Conservation (phyloP, 345 rosid species). For the Eucalyptus cloeziana region DNA sequence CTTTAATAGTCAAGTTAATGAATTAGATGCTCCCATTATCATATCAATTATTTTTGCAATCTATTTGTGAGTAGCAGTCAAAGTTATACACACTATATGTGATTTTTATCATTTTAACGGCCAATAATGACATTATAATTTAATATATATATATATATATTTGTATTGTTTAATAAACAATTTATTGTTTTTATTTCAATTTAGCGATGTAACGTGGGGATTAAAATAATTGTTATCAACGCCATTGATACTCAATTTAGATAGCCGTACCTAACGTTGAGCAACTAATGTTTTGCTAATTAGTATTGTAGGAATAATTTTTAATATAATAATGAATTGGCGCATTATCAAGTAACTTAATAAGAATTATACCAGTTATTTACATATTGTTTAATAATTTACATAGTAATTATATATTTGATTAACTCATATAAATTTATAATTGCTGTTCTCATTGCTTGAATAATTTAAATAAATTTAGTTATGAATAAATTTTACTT, state of each 20-base stretch:
- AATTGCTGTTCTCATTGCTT: background rate
- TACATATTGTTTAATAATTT: background rate
- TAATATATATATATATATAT: too few species aligned
- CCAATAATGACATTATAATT: too few species aligned
- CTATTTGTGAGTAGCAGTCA: background rate
- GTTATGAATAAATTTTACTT: background rate
- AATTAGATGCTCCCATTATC: background rate
- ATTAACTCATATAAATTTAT: background rate
- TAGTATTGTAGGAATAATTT: background rate
- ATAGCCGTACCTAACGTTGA: accelerated
- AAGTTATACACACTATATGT: too few species aligned
- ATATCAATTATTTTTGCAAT: background rate
- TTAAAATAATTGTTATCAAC: background rate
- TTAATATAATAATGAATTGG: background rate
- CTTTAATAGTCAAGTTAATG: background rate
- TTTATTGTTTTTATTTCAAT: background rate
- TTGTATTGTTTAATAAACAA: too few species aligned
- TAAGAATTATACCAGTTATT: background rate
- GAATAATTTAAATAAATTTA: background rate
- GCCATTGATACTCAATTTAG: background rate
- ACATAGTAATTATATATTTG: background rate
- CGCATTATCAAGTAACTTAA: background rate
- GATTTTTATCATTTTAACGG: too few species aligned
- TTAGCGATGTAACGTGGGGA: accelerated
- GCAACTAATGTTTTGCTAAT: background rate